Evolutionary conservation across 257 asterid genomes (phyloP).

Genomic region (Hygrophila difformis): DNA sequence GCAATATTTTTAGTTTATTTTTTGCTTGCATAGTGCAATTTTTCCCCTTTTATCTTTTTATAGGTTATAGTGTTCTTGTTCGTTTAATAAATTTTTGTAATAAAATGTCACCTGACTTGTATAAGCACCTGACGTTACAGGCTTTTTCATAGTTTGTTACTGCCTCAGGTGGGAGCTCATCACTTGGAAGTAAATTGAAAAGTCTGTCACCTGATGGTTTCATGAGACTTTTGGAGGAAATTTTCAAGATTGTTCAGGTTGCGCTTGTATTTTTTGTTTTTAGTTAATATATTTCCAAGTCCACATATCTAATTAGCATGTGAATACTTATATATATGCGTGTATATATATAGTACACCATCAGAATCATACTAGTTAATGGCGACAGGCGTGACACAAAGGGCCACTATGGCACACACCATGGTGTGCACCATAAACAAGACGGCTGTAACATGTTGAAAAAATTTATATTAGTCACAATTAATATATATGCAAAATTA

Average conservation of each 20-base stretch:
- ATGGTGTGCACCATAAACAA: too few species aligned
- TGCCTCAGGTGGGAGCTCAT: constrained; percentile 81
- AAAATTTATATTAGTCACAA: too few species aligned
- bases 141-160: background rate
- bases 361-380: too few species aligned
- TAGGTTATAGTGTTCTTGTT: constrained; percentile 6
- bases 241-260: constrained; percentile 90
- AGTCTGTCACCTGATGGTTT: constrained; percentile 84
- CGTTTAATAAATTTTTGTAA: background rate
- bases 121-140: too few species aligned
- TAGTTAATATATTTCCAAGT: constrained; percentile 18
- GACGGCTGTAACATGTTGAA: too few species aligned
- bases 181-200: constrained; percentile 82
- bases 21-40: constrained; percentile 1
- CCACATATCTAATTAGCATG: background rate
- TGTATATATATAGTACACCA: too few species aligned
- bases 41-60: constrained; percentile 2
- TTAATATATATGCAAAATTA: too few species aligned
- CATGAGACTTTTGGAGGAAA: constrained; percentile 76
- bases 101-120: constrained; percentile 10
- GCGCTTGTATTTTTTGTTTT: constrained; percentile 25
- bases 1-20: constrained; percentile 7
- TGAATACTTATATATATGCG: constrained; percentile 3
- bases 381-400: too few species aligned
- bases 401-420: too few species aligned